phyloP scores from a whole-genome alignment of 768 basidiomycete genomes.

The Termitomyces sp. region DNA sequence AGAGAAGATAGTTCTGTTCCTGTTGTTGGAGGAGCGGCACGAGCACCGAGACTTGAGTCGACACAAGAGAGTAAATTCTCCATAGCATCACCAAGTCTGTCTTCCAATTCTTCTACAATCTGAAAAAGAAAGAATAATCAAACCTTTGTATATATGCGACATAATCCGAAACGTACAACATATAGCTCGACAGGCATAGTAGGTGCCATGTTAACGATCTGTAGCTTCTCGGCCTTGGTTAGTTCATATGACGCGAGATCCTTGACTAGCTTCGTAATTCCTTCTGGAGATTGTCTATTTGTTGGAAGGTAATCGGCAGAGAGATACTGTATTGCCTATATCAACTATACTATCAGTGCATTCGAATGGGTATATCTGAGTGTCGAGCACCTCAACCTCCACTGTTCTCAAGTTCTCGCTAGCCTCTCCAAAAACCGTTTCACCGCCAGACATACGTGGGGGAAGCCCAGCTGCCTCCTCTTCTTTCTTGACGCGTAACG shows the following conservation, averaged over 20 bases:
- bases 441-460: background rate
- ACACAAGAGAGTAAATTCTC: conserved; percentile 62
- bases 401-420: conserved; percentile 81
- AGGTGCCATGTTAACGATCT: conserved; percentile 87
- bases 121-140: conserved; percentile 22
- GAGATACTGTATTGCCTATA: conserved; percentile 82
- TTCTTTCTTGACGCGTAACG: conserved; percentile 71
- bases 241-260: conserved; percentile 62
- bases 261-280: conserved; percentile 61
- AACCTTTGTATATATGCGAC: background rate
- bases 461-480: conserved; percentile 46
- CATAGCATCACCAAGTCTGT: conserved; percentile 66
- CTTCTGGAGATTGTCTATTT: conserved; percentile 53
- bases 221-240: conserved; percentile 89
- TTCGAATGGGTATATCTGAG: background rate
- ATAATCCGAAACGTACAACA: conserved; percentile 53
- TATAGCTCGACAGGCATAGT: conserved; percentile 81
- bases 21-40: background rate
- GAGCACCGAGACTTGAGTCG: conserved; percentile 29
- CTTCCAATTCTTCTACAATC: conserved; percentile 92
- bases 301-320: conserved; percentile 71
- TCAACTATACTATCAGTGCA: background rate
- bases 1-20: background rate
- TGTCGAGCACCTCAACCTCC: conserved; percentile 63
- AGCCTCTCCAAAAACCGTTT: conserved; percentile 34